phyloP scores from a whole-genome alignment of 805 yeast genomes.

The Candida odintsovae region DNA sequence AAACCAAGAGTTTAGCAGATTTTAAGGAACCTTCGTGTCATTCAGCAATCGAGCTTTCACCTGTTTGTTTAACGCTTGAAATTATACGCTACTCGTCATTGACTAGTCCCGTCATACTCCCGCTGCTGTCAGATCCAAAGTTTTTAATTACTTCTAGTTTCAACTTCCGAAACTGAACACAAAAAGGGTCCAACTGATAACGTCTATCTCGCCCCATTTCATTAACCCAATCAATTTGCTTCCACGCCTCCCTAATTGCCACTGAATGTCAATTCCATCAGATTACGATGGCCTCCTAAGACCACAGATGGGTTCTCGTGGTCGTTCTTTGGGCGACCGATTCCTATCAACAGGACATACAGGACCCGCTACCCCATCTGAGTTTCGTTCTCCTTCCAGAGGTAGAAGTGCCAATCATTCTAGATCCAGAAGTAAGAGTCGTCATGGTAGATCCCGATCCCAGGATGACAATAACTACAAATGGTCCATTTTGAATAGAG shows the following conservation, averaged over 20 bases:
- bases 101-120: not conserved
- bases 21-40: too few relatives aligned
- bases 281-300: conserved; percentile 9
- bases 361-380: not conserved
- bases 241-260: not conserved
- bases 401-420: conserved; percentile 5
- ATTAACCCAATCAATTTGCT: not conserved
- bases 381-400: conserved; percentile 8
- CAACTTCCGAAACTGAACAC: too few relatives aligned
- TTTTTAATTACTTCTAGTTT: too few relatives aligned
- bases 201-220: not conserved
- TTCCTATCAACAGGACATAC: not conserved
- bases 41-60: too few relatives aligned
- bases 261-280: not conserved
- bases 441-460: conserved; percentile 22
- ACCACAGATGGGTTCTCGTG: conserved; percentile 2
- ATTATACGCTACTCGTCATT: too few relatives aligned
- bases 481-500: conserved; percentile 67
- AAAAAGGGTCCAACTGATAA: not conserved
- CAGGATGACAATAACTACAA: conserved; percentile 30
- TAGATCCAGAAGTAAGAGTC: conserved; percentile 12
- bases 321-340: conserved; percentile 4
- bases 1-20: too few relatives aligned
- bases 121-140: too few relatives aligned
- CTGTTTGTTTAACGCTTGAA: too few relatives aligned